These are phyloP conservation scores for Austroboletus novae-zelandiae DNA, from an alignment of 1,284 basidiomycete genomes.

Conservation along the genomic window DNA sequence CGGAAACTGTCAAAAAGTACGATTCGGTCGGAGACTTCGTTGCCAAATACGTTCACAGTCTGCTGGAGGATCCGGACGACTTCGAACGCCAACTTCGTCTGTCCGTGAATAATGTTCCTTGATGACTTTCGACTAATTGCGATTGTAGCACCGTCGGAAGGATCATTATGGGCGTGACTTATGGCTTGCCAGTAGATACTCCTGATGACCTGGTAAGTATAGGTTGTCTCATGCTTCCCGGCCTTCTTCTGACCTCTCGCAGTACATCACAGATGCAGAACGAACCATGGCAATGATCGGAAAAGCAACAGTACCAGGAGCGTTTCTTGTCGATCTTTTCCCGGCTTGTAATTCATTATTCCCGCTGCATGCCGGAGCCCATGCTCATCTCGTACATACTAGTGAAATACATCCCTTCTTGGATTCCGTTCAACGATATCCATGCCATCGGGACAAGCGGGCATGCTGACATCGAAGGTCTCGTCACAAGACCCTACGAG, in stretches of 20 bases:
- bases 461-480: slow-evolving; percentile 10
- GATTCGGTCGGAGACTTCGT: slow-evolving; percentile 21
- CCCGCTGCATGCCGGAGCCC: background rate
- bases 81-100: slow-evolving; percentile 27
- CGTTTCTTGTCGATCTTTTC: slow-evolving; percentile 25
- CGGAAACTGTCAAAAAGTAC: slow-evolving; percentile 25
- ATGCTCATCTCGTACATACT: background rate
- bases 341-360: slow-evolving; percentile 16
- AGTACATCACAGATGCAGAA: slow-evolving; percentile 28
- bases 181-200: slow-evolving; percentile 21
- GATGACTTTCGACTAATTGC: background rate
- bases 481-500: slow-evolving; percentile 18
- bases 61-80: slow-evolving; percentile 19
- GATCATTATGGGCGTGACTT: slow-evolving; percentile 26
- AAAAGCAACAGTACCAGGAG: slow-evolving; percentile 22
- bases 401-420: slow-evolving; percentile 31
- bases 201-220: slow-evolving; percentile 17
- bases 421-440: slow-evolving; percentile 22
- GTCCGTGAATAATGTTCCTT: slow-evolving; percentile 10
- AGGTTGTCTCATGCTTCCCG: background rate
- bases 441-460: slow-evolving; percentile 14
- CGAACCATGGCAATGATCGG: slow-evolving; percentile 21
- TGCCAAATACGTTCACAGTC: slow-evolving; percentile 10
- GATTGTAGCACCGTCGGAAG: slow-evolving; percentile 21
- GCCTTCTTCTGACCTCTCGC: background rate